Base-by-base conservation (phyloP, 768 basidiomycete species). In the Daedaleopsis nitida region DNA sequence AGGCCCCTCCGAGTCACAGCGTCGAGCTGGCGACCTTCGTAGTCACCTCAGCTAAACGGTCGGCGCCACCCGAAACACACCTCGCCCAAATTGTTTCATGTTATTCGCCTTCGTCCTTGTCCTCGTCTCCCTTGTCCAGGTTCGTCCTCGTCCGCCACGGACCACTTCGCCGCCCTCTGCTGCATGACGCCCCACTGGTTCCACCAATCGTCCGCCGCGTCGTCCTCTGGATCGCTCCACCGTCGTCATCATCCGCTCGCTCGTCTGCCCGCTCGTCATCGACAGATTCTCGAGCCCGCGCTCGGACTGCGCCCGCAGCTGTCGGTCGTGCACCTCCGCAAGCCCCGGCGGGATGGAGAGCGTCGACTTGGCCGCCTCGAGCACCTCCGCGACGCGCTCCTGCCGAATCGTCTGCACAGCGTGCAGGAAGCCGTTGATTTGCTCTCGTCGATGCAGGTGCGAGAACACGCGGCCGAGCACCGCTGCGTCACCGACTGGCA, bases 381-480 rank as follows among this genome's bases (percentile, higher is more conserved):
- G 60, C 21, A 73, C 63, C 23, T 58, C 45, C 37, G 60, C 42
- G 51, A 72, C 66, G 34, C 71, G 70, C 48, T 37, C 55, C 38
- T 66, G 59, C 12, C 74, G 69, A 42, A 69, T 60, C 56, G 68
- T 67, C 42, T 65, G 62, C 43, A 69, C 58, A 5, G 70, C 72
- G 52, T 65, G 44, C 12, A 75, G 66, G 57, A 75, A 66, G 37
- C 23, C 35, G 27, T 58, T 52, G 58, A 73, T 70, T 52, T 75
- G 73, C 13, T 68, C 64, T 7, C 52, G 58, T 7, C 58, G 47
- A 58, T 66, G 63, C 14, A 74, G 62, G 52, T 74, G 69, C 24
- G 65, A 58, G 69, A 76, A 76, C 14, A 77, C 67, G 49, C 70
- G 69, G 35, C 72, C 74, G 52, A 77, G 70, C 6, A 71, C 67